These are phyloP conservation scores for Aspergillus fumigatus DNA, from an alignment of 2,329 filamentous ascomycete species.

Conservation along the genomic window DNA sequence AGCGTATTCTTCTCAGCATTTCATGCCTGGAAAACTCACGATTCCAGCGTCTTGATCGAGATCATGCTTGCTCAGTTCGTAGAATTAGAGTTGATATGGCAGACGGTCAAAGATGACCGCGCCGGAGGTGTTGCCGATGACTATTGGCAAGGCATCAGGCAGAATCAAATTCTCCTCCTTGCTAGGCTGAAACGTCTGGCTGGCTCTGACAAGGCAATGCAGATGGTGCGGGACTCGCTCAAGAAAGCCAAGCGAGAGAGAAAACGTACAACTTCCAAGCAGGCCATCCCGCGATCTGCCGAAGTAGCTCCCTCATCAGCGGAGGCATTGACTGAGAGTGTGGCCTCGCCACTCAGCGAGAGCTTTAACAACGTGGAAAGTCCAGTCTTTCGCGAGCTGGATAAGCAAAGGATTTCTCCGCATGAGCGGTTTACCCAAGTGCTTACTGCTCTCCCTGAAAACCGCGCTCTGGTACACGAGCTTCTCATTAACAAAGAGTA, in stretches of 20 bases:
- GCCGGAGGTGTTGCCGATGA: constrained; percentile 59
- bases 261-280: constrained; percentile 49
- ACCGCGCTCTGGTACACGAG: constrained; percentile 60
- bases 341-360: constrained; percentile 38
- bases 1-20: constrained; percentile 59
- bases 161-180: constrained; percentile 61
- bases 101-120: constrained; percentile 61
- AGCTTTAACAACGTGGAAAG: constrained; percentile 36
- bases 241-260: constrained; percentile 54
- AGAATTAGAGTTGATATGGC: constrained; percentile 63
- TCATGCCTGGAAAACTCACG: constrained; percentile 61
- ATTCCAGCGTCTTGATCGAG: constrained; percentile 58
- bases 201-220: constrained; percentile 56
- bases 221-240: constrained; percentile 57
- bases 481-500: constrained; percentile 61
- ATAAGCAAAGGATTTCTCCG: constrained; percentile 31
- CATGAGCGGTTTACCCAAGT: constrained; percentile 47
- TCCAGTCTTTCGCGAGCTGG: constrained; percentile 31
- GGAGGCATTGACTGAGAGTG: constrained; percentile 34
- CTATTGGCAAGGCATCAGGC: constrained; percentile 60
- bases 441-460: constrained; percentile 57
- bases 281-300: constrained; percentile 55
- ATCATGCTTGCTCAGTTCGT: constrained; percentile 65
- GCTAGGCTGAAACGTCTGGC: constrained; percentile 59
- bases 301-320: constrained; percentile 30